These are phyloP conservation scores for Fusarium verticillioides DNA, from an alignment of 2,329 filamentous ascomycete genomes.

Conservation along the genomic window DNA sequence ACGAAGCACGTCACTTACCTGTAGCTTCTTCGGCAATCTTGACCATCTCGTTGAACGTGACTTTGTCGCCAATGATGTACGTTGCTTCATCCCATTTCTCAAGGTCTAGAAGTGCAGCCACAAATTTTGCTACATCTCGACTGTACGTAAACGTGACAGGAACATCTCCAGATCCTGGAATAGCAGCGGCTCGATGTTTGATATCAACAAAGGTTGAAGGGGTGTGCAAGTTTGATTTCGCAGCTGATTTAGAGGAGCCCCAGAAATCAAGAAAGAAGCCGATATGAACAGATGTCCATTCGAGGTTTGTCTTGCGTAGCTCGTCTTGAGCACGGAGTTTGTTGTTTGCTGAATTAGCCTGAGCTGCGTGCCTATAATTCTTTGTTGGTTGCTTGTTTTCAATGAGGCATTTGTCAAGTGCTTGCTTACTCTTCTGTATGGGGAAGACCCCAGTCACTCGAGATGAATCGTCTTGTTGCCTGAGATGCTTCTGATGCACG, in stretches of 20 bases:
- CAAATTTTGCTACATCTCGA: background rate
- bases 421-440: constrained; percentile 3
- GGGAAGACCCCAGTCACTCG: constrained; percentile 5
- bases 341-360: constrained; percentile 4
- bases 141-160: background rate
- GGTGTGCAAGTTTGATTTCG: background rate
- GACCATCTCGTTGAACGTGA: background rate
- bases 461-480: background rate
- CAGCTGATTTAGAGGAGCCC: background rate
- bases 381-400: background rate
- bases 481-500: background rate
- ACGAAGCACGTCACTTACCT: background rate
- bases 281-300: constrained; percentile 3
- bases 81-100: constrained; percentile 3
- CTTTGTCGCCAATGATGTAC: constrained; percentile 15
- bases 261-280: constrained; percentile 20
- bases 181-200: background rate
- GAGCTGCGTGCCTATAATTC: background rate
- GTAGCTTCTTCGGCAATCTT: constrained; percentile 2
- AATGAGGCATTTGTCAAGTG: background rate
- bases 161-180: background rate
- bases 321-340: constrained; percentile 8
- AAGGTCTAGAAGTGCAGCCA: background rate
- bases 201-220: background rate
- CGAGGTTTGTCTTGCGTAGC: constrained; percentile 6